Conservation (phyloP, 1,284 basidiomycete genomes). For the Pseudozyma sp. region DNA sequence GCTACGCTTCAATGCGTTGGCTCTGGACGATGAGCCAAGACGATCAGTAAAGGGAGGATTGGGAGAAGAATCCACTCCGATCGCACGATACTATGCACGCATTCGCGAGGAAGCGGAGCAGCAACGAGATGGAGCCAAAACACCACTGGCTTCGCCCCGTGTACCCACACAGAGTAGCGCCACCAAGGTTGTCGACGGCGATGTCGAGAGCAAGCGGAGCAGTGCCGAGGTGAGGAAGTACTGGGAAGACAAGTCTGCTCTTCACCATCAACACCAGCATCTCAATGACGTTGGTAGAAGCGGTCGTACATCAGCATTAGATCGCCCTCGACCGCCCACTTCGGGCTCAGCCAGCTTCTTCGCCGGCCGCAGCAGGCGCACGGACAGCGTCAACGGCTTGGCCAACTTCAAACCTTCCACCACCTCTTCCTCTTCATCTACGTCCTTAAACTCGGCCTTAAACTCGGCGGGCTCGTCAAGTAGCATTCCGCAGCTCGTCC, state of each 20-base stretch:
- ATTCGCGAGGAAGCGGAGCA: slow-evolving; percentile 15
- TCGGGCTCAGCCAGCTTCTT: slow-evolving; percentile 34
- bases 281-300: not conserved
- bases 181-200: no score
- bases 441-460: no score
- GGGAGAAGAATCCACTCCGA: slow-evolving; percentile 17
- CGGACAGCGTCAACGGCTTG: slow-evolving; percentile 14
- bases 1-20: slow-evolving; percentile 15
- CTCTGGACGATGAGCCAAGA: slow-evolving; percentile 14
- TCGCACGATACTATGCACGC: slow-evolving; percentile 34
- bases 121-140: slow-evolving; percentile 10
- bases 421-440: no score
- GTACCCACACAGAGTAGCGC: no score
- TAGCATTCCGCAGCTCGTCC: not conserved
- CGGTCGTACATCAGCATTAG: slow-evolving; percentile 26
- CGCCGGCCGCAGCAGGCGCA: slow-evolving; percentile 17
- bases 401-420: not conserved
- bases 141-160: not conserved
- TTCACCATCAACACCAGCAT: not conserved
- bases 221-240: slow-evolving; percentile 4
- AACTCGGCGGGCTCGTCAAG: not conserved
- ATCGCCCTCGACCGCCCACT: slow-evolving; percentile 47
- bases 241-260: slow-evolving; percentile 11
- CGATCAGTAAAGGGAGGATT: not conserved
- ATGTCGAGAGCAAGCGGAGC: not conserved